phyloP scores from a whole-genome alignment of 106 monocot species.

The Phalaenopsis equestris region DNA sequence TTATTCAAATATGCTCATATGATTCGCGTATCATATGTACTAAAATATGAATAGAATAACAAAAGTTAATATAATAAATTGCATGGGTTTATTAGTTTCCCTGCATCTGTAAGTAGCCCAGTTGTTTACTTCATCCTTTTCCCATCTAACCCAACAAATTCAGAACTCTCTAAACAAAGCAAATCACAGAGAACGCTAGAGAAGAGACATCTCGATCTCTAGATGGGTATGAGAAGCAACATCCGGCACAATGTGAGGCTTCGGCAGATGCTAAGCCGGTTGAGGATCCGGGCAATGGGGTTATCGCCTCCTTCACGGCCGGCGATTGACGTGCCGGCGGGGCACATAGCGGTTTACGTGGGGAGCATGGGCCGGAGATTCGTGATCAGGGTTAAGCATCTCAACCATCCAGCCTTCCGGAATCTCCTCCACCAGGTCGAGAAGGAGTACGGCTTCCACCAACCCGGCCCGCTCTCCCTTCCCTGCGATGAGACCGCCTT shows the following conservation, averaged over 20 bases:
- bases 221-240: constrained; percentile 19
- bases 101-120: too few relatives aligned
- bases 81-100: too few relatives aligned
- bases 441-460: constrained; percentile 37
- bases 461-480: constrained; percentile 24
- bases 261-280: constrained; percentile 29
- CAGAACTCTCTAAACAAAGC: too few relatives aligned
- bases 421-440: constrained; percentile 26
- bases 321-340: constrained; percentile 25
- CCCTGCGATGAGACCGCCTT: constrained; percentile 39
- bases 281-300: constrained; percentile 15
- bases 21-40: too few relatives aligned
- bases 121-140: too few relatives aligned
- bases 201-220: neutral
- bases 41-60: too few relatives aligned
- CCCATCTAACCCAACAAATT: too few relatives aligned
- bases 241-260: constrained; percentile 30
- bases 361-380: constrained; percentile 18
- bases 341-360: constrained; percentile 36
- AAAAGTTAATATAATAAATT: too few relatives aligned
- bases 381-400: constrained; percentile 25
- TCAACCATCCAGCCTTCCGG: constrained; percentile 31
- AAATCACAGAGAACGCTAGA: too few relatives aligned
- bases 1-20: too few relatives aligned
- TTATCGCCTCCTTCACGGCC: neutral